Evolutionary conservation across 2,329 filamentous ascomycete species (phyloP), one percentile per base, ranked within the genome.

Genomic region (Exophiala sideris): DNA sequence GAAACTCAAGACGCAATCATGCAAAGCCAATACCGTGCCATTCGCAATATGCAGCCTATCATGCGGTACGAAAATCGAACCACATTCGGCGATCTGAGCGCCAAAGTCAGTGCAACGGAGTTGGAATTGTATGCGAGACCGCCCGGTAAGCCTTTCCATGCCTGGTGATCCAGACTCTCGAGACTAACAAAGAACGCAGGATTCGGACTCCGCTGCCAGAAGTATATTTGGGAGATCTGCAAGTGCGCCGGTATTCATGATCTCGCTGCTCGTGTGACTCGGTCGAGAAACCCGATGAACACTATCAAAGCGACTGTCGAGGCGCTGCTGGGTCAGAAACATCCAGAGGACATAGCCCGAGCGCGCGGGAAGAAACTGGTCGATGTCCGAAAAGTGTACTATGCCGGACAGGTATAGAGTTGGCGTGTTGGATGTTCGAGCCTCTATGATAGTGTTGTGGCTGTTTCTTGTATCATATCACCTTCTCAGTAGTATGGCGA

Each of bases 251-350:
- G 94, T 61, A 90, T 99, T 66, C 80, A 86, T 60, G 94, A 99
- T 70, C 82, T 99, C 33, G 82, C 91, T 12, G 91, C 89, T 45
- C 82, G 82, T 62, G 91, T 95, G 59, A 85, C 86, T 35, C 87
- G 92, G 42, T 89, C 89, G 59, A 84, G 91, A 66, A 97, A 96
- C 79, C 90, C 91, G 64, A 96, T 97, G 91, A 99, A 99, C 78
- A 89, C 91, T 14, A 88, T 96, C 74, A 96, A 96, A 77, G 94
- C 94, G 11, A 82, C 90, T 38, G 89, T 88, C 73, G 72, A 92
- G 71, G 92, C 91, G 4, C 78, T 99, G 59, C 82, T 83, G 71
- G 87, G 79, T 76, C 94, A 99, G 76, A 83, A 83, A 57, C 79
- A 95, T 67, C 94, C 94, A 29, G 89, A 97, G 70, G 85, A 92